Conservation (phyloP, 2,329 filamentous ascomycete species). For the Fusarium pilosicola region DNA sequence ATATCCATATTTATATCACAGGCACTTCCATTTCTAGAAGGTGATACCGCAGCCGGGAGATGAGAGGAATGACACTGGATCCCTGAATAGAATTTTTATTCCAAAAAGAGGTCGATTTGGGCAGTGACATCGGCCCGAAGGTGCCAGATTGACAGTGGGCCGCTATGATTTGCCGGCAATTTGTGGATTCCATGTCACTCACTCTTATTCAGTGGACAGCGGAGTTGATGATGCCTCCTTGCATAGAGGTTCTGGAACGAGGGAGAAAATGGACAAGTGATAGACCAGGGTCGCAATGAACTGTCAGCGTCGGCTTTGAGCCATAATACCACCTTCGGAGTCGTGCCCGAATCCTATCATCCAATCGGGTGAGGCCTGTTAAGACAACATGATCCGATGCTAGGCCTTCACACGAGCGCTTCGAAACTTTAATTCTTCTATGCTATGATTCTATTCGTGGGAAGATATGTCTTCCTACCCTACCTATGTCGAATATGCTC, state of each 20-base stretch:
- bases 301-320: not conserved
- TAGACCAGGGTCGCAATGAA: not conserved
- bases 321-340: not conserved
- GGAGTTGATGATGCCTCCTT: not conserved
- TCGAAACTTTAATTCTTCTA: not conserved
- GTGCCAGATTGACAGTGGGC: not conserved
- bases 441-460: fast-evolving
- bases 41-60: not conserved
- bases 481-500: not conserved
- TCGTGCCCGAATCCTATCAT: not conserved
- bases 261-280: not conserved
- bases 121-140: not conserved
- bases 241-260: not conserved
- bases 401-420: not conserved
- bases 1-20: not conserved
- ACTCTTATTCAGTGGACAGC: not conserved
- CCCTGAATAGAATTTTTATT: not conserved
- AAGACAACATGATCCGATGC: too few species aligned
- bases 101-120: not conserved
- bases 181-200: too few species aligned
- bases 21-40: not conserved
- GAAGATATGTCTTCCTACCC: not conserved
- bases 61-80: not conserved
- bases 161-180: not conserved
- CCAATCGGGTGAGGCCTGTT: not conserved